These are phyloP conservation scores for Triticum aestivum DNA, from an alignment of 176 grass and related monocot genomes.

Conservation along the genomic window IWGSC_CS_RefSeq_v2.1 NC_057800.1:154377729-154378228, in stretches of 20 bases:
- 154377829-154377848: neutral
- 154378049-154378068: conserved; percentile 95
- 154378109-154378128: neutral
- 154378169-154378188: neutral
- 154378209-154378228: neutral
- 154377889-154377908: conserved; percentile 45
- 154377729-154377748: conserved; percentile 89
- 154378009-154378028: conserved; percentile 85
- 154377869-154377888: conserved; percentile 96
- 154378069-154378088: conserved; percentile 87
- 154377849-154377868: conserved; percentile 52
- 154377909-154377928: neutral
- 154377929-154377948: neutral
- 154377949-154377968: neutral
- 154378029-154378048: conserved; percentile 59
- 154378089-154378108: conserved; percentile 3
- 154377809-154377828: neutral
- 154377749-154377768: neutral
- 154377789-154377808: neutral
- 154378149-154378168: neutral
- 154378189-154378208: neutral
- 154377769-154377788: too few species aligned
- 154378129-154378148: neutral
- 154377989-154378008: conserved; percentile 95
- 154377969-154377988: conserved; percentile 35